These are phyloP conservation scores for Posidonia oceanica DNA, from an alignment of 116 monocot genomes.

Conservation along the genomic window DNA sequence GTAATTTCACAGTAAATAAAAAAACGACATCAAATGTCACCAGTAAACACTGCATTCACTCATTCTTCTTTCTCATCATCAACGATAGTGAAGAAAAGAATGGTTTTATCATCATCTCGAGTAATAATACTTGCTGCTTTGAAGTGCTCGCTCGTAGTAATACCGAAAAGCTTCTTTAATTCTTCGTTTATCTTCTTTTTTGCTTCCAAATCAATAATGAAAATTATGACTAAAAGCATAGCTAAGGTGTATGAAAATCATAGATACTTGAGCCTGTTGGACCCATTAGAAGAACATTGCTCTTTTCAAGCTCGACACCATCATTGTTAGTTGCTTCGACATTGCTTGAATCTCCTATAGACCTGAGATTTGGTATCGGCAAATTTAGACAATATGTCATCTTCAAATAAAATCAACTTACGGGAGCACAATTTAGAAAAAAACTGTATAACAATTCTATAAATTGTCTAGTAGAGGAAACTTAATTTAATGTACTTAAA, in stretches of 20 bases:
- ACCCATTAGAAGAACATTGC: slow-evolving; percentile 82
- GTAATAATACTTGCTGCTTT: no score
- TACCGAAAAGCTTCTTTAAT: no score
- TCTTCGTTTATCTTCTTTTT: no score
- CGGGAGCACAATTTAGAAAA: not conserved
- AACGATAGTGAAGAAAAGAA: no score
- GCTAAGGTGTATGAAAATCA: not conserved
- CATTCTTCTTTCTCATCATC: no score
- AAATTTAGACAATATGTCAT: not conserved
- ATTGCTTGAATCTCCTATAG: slow-evolving; percentile 31
- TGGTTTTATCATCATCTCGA: no score
- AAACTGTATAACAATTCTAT: not conserved
- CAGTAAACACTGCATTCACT: no score
- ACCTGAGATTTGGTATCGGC: slow-evolving; percentile 29
- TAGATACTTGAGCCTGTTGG: slow-evolving; percentile 83
- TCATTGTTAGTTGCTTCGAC: slow-evolving; percentile 37
- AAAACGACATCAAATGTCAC: no score
- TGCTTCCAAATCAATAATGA: not conserved
- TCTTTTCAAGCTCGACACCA: slow-evolving; percentile 85
- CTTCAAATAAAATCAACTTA: not conserved
- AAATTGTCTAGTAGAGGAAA: no score
- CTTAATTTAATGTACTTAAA: not conserved
- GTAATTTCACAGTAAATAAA: no score
- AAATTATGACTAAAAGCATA: not conserved
- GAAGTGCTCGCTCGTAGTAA: no score